phyloP scores from a whole-genome alignment of 2,329 filamentous ascomycete genomes.

The Trichocomaceae sp. region DNA sequence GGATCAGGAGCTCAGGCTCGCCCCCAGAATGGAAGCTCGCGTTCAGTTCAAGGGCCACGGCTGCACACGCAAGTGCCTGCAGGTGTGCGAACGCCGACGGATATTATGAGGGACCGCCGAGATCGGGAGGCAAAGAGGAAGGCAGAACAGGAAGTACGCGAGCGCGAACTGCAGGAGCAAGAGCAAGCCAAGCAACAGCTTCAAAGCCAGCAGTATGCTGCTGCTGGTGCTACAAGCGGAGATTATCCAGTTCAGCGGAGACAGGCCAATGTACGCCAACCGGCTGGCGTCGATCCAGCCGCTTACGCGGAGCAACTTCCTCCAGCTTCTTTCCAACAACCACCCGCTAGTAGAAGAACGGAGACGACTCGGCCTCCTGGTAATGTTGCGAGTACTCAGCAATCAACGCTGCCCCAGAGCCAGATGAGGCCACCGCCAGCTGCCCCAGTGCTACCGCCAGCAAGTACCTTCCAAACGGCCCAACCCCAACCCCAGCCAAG shows the following conservation, averaged over 20 bases:
- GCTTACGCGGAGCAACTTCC: slow-evolving; percentile 9
- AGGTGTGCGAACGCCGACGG: slow-evolving; percentile 73
- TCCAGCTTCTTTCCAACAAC: slow-evolving; percentile 4
- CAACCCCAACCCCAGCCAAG: slow-evolving; percentile 14
- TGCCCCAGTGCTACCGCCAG: slow-evolving; percentile 5
- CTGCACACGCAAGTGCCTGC: slow-evolving; percentile 40
- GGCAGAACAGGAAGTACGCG: slow-evolving; percentile 59
- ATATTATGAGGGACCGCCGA: slow-evolving; percentile 83
- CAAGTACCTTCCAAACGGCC: slow-evolving; percentile 13
- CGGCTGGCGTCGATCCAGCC: slow-evolving; percentile 11
- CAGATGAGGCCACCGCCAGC: slow-evolving; percentile 17
- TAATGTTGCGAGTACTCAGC: slow-evolving; percentile 1
- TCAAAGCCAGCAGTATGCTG: slow-evolving; percentile 37
- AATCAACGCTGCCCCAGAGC: slow-evolving; percentile 15
- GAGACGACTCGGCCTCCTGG: slow-evolving; percentile 7
- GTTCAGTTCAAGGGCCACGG: slow-evolving; percentile 47
- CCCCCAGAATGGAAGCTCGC: slow-evolving; percentile 51
- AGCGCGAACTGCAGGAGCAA: slow-evolving; percentile 44
- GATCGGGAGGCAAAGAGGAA: slow-evolving; percentile 67
- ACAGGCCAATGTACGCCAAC: slow-evolving; percentile 9
- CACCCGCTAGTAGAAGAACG: slow-evolving; percentile 2
- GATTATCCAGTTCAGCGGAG: slow-evolving; percentile 23
- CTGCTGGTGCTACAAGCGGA: slow-evolving; percentile 36
- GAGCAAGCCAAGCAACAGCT: slow-evolving; percentile 29
- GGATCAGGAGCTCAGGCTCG: slow-evolving; percentile 47